These are phyloP conservation scores for Helenozyma baotianmanensis DNA, from an alignment of 805 yeast species.

Conservation along the genomic window DNA sequence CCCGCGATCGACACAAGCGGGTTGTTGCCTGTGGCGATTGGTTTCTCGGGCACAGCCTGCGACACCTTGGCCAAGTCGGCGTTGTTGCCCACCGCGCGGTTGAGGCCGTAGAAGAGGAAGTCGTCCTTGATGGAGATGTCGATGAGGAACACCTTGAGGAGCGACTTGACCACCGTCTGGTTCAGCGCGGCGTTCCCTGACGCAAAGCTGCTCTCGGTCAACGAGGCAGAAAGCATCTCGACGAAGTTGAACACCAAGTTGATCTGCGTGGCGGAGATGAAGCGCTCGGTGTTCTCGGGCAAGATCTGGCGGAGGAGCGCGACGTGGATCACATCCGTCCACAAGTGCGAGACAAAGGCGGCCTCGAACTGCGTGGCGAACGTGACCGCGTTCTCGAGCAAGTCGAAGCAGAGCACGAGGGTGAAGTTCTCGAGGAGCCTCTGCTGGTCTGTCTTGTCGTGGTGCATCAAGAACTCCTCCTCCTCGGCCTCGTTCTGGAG, in stretches of 20 bases:
- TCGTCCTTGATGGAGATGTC: constrained; percentile 38
- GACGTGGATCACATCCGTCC: constrained; percentile 26
- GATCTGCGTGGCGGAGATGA: constrained; percentile 36
- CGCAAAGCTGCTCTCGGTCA: constrained; percentile 28
- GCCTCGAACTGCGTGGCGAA: constrained; percentile 23
- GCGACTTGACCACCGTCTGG: constrained; percentile 18
- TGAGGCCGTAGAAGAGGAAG: constrained; percentile 50
- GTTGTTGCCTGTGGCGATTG: constrained; percentile 3
- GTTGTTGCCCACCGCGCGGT: constrained; percentile 51
- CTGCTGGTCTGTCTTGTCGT: constrained; percentile 26
- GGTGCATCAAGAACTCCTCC: constrained; percentile 24
- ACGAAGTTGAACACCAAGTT: constrained; percentile 48
- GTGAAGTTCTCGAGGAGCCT: constrained; percentile 48
- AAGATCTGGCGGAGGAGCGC: constrained; percentile 37
- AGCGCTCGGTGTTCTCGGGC: constrained; percentile 46
- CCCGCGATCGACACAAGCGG: constrained; percentile 8
- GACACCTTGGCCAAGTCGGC: constrained; percentile 39
- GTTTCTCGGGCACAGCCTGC: constrained; percentile 32
- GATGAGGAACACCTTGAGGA: constrained; percentile 35
- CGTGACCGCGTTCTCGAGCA: constrained; percentile 44
- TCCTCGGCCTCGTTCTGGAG: constrained; percentile 23
- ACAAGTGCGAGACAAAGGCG: constrained; percentile 14
- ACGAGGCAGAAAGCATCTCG: constrained; percentile 47
- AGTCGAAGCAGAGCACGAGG: constrained; percentile 50
- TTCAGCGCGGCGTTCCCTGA: constrained; percentile 8